These are phyloP conservation scores for Oryza punctata DNA, from an alignment of 176 grass and related monocot genomes.

Conservation along the genomic window DNA sequence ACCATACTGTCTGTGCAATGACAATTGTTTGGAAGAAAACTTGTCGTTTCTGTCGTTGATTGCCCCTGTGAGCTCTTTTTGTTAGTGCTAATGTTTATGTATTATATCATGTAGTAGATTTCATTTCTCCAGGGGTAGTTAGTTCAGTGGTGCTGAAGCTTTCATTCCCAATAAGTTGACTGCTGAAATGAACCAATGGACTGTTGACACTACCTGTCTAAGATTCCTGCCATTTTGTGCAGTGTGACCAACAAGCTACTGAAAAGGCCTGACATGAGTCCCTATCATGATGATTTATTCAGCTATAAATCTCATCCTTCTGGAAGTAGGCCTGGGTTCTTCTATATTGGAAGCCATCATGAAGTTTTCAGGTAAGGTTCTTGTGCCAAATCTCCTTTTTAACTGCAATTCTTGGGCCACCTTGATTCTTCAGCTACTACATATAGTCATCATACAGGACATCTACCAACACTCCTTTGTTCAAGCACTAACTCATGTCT, in stretches of 20 bases:
- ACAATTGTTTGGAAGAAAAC: slow-evolving; percentile 30
- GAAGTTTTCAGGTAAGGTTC: slow-evolving; percentile 29
- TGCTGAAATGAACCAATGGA: slow-evolving; percentile 28
- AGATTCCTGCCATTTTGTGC: not conserved
- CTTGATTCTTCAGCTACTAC: slow-evolving; percentile 6
- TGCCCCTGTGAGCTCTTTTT: not conserved
- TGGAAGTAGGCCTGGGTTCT: slow-evolving; percentile 14
- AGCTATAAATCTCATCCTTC: slow-evolving; percentile 10
- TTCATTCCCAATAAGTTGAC: not conserved
- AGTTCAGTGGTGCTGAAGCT: slow-evolving; percentile 22
- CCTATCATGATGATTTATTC: not conserved
- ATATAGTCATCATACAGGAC: not conserved
- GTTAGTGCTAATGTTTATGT: not conserved
- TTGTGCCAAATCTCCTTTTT: not conserved
- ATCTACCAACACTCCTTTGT: slow-evolving; percentile 7
- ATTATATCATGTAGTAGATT: no score
- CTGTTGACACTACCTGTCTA: not conserved
- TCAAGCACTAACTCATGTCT: slow-evolving; percentile 8
- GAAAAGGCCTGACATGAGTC: not conserved
- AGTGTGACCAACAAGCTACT: slow-evolving; percentile 33
- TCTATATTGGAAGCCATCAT: slow-evolving; percentile 25
- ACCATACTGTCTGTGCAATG: slow-evolving; percentile 12
- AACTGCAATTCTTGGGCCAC: slow-evolving; percentile 5
- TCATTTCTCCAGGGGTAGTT: slow-evolving; percentile 23
- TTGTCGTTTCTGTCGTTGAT: slow-evolving; percentile 30